These are phyloP conservation scores for Amanita subjunquillea DNA, from an alignment of 768 basidiomycete genomes.

Conservation along the genomic window DNA sequence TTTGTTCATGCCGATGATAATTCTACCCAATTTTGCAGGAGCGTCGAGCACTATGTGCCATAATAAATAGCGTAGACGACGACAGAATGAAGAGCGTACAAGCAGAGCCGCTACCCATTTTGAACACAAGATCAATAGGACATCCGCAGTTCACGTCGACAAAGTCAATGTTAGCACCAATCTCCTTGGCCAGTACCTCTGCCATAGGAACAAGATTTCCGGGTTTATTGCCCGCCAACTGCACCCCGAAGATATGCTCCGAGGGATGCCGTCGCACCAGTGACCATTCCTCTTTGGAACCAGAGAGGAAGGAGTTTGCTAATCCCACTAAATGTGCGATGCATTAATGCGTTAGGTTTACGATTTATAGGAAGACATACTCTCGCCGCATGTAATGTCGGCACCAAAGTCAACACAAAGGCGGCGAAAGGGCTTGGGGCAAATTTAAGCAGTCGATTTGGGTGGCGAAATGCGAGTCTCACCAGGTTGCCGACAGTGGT, in stretches of 20 bases:
- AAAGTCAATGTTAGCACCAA: constrained; percentile 65
- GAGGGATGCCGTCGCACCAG: constrained; percentile 82
- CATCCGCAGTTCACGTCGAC: constrained; percentile 96
- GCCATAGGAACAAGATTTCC: constrained; percentile 68
- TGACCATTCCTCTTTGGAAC: constrained; percentile 93
- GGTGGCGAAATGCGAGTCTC: constrained; percentile 12
- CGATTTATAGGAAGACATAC: constrained; percentile 24
- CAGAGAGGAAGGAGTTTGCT: constrained; percentile 79
- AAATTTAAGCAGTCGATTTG: not conserved
- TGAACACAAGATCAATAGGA: constrained; percentile 94
- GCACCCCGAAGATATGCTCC: constrained; percentile 83
- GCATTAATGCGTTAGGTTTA: not conserved
- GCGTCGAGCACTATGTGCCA: constrained; percentile 66
- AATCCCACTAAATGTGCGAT: constrained; percentile 60
- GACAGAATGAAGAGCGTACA: constrained; percentile 35
- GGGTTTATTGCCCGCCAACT: constrained; percentile 86
- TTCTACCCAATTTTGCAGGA: constrained; percentile 74
- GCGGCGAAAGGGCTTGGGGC: constrained; percentile 76
- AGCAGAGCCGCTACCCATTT: constrained; percentile 82
- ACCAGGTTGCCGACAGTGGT: constrained; percentile 96
- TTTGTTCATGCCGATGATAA: constrained; percentile 83
- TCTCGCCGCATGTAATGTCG: constrained; percentile 94
- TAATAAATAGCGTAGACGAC: not conserved
- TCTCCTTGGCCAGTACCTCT: constrained; percentile 68
- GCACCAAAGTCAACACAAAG: constrained; percentile 81